Evolutionary conservation across 768 basidiomycete species (phyloP).

Genomic region (Pulveroboletus ravenelii): DNA sequence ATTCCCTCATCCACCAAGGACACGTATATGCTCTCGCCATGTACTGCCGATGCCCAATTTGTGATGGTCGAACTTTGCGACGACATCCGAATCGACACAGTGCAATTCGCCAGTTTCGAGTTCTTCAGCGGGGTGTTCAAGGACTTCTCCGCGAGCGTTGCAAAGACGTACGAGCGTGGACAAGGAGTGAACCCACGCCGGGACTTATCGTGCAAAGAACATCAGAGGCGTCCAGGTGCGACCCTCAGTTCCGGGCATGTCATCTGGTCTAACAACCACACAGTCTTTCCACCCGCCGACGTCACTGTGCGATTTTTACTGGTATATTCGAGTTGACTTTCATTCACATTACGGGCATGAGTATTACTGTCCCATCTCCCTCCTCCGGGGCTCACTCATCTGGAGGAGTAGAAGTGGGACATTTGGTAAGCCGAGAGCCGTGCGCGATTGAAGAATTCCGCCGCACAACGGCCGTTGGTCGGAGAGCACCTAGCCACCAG

Average conservation of each 20-base stretch:
- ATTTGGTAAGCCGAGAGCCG: conserved; percentile 70
- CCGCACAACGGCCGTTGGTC: conserved; percentile 10
- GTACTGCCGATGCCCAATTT: too few relatives aligned
- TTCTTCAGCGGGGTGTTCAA: conserved; percentile 97
- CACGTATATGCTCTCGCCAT: too few relatives aligned
- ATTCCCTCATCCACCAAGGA: too few relatives aligned
- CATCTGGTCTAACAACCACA: neutral
- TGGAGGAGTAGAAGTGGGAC: conserved; percentile 95
- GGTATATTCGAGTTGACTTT: conserved; percentile 92
- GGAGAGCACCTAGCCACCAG: conserved; percentile 21
- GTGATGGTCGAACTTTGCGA: too few relatives aligned
- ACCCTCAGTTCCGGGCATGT: neutral
- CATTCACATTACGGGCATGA: conserved; percentile 90
- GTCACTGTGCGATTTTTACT: conserved; percentile 79
- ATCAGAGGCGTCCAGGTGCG: conserved; percentile 85
- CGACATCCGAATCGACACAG: too few relatives aligned
- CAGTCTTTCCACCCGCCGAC: conserved; percentile 76
- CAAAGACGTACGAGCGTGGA: conserved; percentile 68
- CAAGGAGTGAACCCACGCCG: conserved; percentile 68
- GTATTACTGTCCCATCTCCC: conserved; percentile 94
- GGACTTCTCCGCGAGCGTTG: conserved; percentile 81
- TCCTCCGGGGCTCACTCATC: conserved; percentile 89
- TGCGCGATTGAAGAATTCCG: conserved; percentile 37
- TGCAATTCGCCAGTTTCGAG: conserved; percentile 91
- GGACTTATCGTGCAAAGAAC: conserved; percentile 83